Base-by-base conservation (phyloP, 257 asterid genomes). In the Nicotiana benthamiana region DNA sequence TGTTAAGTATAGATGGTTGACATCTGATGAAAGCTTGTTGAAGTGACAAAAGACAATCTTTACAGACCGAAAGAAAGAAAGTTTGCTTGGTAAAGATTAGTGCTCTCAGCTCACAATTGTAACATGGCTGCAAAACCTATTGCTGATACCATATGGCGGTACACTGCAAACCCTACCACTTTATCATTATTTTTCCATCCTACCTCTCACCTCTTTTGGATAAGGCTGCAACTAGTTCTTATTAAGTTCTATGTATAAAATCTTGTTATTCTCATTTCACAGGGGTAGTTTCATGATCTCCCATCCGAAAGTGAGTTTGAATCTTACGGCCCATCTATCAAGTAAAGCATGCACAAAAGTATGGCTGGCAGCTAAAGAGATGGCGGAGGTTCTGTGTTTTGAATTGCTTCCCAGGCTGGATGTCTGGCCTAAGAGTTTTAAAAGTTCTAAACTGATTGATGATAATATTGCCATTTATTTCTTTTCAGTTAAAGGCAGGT, bases 391-490 rank as follows among this genome's bases (percentile, higher is more conserved):
- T 66, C 76, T 81, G 32, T 61, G 68, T 65, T 72, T 67, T 32
- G 84, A 81, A 46, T 61, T 81, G 48, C 84, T 81, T 32, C 84
- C 84, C 65, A 81, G 75, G 75, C 20, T 56, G 63, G 81, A 48
- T 61, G 61, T 81, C 26, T 81, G 84, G 84, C 84, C 84, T 18
- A 75, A 81, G 81, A 81, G 60, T 51, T 81, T 81, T 77, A 68
- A 43, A 32, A 81, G 24, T n/a, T 30, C 77, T n/a, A 72, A 51
- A 46, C 67, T 79, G 67, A 74, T 70, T 34, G 81, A 81, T 63
- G 81, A 81, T 34, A 75, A 75, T 75, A 81, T 81, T 63, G 84
- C 84, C 30, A 66, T 81, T 18, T 81, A 81, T 75, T 81, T 81
- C 84, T 81, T 81, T 61, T 79, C 84, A 32, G 67, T 63, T 26